phyloP scores from a whole-genome alignment of 2,329 filamentous ascomycete species.

The Pseudopyrenochaeta lycopersici region DNA sequence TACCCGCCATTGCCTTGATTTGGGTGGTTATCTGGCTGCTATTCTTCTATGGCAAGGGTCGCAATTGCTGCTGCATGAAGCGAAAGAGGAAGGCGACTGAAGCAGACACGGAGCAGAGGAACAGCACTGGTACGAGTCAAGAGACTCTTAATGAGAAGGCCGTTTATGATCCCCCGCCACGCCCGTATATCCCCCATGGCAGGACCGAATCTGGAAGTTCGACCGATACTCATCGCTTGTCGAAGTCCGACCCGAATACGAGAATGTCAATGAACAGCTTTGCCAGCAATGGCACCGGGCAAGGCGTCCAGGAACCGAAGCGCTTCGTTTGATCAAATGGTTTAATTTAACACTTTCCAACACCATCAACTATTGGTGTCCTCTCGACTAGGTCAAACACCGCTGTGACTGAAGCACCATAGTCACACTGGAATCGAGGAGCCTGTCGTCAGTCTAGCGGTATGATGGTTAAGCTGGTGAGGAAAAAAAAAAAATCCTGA shows the following conservation, averaged over 20 bases:
- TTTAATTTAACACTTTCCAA: not conserved
- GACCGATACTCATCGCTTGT: constrained; percentile 9
- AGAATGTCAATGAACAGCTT: constrained; percentile 25
- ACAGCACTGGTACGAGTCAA: constrained; percentile 10
- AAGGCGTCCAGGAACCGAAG: constrained; percentile 29
- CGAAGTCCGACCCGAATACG: constrained; percentile 2
- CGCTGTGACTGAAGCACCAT: no score
- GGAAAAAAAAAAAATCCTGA: no score
- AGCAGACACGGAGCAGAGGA: constrained; percentile 7
- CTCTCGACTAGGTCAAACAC: no score
- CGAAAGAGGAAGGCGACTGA: constrained; percentile 21
- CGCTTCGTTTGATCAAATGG: constrained; percentile 26
- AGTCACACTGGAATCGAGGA: no score
- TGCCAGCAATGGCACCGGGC: constrained; percentile 23
- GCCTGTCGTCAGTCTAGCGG: no score
- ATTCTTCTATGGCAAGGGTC: constrained; percentile 32
- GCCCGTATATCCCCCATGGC: constrained; percentile 9
- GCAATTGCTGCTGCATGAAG: constrained; percentile 35
- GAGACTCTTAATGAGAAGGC: constrained; percentile 24
- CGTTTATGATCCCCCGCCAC: constrained; percentile 20
- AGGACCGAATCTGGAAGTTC: constrained; percentile 24
- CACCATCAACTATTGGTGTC: no score
- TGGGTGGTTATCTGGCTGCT: constrained; percentile 39
- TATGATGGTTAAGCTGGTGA: no score
- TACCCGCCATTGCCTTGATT: constrained; percentile 33